Evolutionary conservation across 306 rosid genomes (phyloP).

Genomic region (Medicago truncatula): DNA sequence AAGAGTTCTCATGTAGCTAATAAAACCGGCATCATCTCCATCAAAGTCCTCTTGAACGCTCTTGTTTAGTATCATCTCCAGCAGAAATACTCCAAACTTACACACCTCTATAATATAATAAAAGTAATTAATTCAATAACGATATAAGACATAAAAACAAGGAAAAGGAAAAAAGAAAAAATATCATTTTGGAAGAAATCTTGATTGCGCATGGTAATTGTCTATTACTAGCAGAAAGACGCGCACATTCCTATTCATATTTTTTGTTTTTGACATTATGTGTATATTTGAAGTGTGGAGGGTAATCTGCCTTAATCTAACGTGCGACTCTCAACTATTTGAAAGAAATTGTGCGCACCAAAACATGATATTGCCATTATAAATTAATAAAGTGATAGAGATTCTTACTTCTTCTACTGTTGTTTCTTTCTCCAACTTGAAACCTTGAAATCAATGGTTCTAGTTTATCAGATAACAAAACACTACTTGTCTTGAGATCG

Average conservation of each 20-base stretch:
- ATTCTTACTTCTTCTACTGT: constrained; percentile 54
- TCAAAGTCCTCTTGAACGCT: constrained; percentile 49
- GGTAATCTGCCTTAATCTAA: not conserved
- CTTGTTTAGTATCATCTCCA: constrained; percentile 55
- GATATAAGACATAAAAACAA: constrained; percentile 11
- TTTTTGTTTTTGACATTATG: too few species aligned
- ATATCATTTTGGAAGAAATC: not conserved
- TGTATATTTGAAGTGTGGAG: not conserved
- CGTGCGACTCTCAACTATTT: not conserved
- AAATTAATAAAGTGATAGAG: not conserved
- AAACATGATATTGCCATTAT: not conserved
- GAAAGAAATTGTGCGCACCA: not conserved
- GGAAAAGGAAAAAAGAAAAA: not conserved
- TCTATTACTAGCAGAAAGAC: not conserved
- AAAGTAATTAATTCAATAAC: constrained; percentile 5
- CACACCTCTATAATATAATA: constrained; percentile 49
- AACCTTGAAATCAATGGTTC: constrained; percentile 74
- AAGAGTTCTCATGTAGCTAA: constrained; percentile 52
- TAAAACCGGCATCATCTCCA: constrained; percentile 47
- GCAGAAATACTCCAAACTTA: constrained; percentile 61
- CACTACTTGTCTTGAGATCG: constrained; percentile 62
- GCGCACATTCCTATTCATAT: too few species aligned
- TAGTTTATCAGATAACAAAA: constrained; percentile 51
- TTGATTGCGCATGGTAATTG: not conserved
- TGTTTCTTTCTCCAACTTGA: constrained; percentile 53